Percentiles rank a stretch among this genome's conserved stretches.
phyloP scores from a whole-genome alignment of 805 yeast genomes.

The Metschnikowia lochheadii region DNA sequence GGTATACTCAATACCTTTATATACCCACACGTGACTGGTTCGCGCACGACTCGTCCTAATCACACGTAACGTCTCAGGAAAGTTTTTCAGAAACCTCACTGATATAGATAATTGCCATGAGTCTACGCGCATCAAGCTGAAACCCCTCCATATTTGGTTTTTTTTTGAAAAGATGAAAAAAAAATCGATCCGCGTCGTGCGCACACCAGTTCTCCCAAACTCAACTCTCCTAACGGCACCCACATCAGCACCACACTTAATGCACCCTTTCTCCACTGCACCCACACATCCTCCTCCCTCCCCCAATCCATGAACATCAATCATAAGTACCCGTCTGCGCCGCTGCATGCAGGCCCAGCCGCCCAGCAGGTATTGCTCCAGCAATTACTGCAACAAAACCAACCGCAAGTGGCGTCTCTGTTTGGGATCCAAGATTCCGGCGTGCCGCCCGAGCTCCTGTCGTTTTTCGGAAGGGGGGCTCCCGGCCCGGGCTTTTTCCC shows the following conservation, averaged over 20 bases:
- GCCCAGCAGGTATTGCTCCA: slow-evolving; percentile 42
- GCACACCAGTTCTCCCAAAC: slow-evolving; percentile 1
- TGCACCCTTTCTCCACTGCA: slow-evolving; percentile 2
- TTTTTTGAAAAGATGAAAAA: no score
- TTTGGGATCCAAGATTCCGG: slow-evolving; percentile 13
- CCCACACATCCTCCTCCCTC: background rate
- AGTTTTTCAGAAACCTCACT: no score
- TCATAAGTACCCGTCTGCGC: slow-evolving; percentile 22
- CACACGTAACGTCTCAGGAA: no score
- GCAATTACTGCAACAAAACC: slow-evolving; percentile 39
- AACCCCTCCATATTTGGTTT: no score
- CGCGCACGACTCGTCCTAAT: no score
- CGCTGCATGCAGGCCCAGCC: slow-evolving; percentile 35
- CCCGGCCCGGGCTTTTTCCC: slow-evolving; percentile 19
- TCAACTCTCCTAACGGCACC: background rate
- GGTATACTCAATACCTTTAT: no score
- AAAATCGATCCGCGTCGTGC: background rate
- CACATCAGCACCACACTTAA: slow-evolving; percentile 1
- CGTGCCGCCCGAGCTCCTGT: slow-evolving; percentile 17
- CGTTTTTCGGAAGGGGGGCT: slow-evolving; percentile 22
- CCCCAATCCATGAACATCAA: slow-evolving; percentile 18
- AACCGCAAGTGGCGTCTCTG: slow-evolving; percentile 22
- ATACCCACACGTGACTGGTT: no score
- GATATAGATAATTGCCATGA: no score
- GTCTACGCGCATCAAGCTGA: no score